Evolutionary conservation across 257 asterid species (phyloP).

Genomic region (Henckelia pumila): DNA sequence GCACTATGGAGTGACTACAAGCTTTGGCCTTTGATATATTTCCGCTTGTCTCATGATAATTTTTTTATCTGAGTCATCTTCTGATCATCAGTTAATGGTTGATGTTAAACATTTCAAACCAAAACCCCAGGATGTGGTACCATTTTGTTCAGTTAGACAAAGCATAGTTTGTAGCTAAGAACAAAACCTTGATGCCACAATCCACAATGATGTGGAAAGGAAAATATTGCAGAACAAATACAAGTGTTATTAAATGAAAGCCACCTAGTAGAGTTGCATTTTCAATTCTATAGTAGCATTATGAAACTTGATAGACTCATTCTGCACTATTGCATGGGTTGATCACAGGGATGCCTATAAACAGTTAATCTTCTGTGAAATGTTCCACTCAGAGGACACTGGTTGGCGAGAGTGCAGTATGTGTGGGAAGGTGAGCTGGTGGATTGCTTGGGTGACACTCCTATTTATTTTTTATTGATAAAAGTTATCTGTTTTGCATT

Average conservation of each 20-base stretch:
- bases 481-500: conserved; percentile 20
- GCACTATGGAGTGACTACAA: too few relatives aligned
- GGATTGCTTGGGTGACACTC: conserved; percentile 5
- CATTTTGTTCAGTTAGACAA: too few relatives aligned
- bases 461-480: conserved; percentile 8
- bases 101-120: too few relatives aligned
- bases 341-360: conserved; percentile 70
- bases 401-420: conserved; percentile 94
- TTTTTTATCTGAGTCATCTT: too few relatives aligned
- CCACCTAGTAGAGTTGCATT: not conserved
- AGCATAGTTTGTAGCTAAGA: too few relatives aligned
- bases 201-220: not conserved
- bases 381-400: conserved; percentile 74
- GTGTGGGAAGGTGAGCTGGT: conserved; percentile 74
- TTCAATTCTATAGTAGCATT: not conserved
- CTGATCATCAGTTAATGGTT: too few relatives aligned
- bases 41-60: too few relatives aligned
- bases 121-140: too few relatives aligned
- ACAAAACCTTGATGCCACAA: too few relatives aligned
- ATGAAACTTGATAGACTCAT: conserved; percentile 6
- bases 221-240: too few relatives aligned
- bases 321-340: too few relatives aligned
- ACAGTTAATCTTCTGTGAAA: conserved; percentile 73
- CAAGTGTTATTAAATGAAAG: not conserved
- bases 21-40: too few relatives aligned